Evolutionary conservation across 108 stramenopile genomes (phyloP).

Genomic region (Asterionellopsis glacialis): DNA sequence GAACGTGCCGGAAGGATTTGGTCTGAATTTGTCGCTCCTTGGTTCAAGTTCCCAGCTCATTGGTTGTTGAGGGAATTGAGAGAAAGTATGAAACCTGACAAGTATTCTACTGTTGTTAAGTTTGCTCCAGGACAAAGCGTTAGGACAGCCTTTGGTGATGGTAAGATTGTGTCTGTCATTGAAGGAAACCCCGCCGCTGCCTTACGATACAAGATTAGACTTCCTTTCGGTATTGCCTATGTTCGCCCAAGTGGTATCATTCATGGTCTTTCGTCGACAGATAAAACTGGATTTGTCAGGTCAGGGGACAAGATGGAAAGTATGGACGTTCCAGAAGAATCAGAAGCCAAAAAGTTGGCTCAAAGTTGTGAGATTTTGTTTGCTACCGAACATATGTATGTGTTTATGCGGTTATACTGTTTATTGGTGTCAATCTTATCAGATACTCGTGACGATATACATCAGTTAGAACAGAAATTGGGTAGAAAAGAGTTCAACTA

Average conservation of each 20-base stretch:
- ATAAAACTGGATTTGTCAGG: constrained; percentile 32
- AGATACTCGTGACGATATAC: constrained; percentile 30
- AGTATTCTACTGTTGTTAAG: constrained; percentile 28
- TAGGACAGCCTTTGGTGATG: constrained; percentile 67
- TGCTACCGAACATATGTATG: constrained; percentile 66
- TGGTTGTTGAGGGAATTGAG: constrained; percentile 45
- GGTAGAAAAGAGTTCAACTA: constrained; percentile 17
- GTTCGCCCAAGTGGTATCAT: constrained; percentile 54
- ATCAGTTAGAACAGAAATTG: constrained; percentile 6
- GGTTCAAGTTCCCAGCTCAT: constrained; percentile 55
- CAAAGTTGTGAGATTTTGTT: constrained; percentile 57
- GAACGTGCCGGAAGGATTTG: constrained; percentile 55
- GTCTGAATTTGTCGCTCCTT: constrained; percentile 73
- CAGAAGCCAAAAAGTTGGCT: constrained; percentile 26
- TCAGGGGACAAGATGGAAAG: constrained; percentile 28
- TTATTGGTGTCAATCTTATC: constrained; percentile 52
- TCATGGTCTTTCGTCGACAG: constrained; percentile 33
- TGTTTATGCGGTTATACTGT: constrained; percentile 69
- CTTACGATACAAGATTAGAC: constrained; percentile 52
- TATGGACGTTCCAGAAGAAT: constrained; percentile 15
- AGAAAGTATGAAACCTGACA: background rate
- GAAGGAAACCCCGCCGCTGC: constrained; percentile 19
- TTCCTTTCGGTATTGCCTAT: constrained; percentile 65
- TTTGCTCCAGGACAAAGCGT: constrained; percentile 67
- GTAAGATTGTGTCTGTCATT: constrained; percentile 46